These are phyloP conservation scores for Ophiostoma sp. DNA, from an alignment of 2,329 filamentous ascomycete genomes.

Conservation along the genomic window DNA sequence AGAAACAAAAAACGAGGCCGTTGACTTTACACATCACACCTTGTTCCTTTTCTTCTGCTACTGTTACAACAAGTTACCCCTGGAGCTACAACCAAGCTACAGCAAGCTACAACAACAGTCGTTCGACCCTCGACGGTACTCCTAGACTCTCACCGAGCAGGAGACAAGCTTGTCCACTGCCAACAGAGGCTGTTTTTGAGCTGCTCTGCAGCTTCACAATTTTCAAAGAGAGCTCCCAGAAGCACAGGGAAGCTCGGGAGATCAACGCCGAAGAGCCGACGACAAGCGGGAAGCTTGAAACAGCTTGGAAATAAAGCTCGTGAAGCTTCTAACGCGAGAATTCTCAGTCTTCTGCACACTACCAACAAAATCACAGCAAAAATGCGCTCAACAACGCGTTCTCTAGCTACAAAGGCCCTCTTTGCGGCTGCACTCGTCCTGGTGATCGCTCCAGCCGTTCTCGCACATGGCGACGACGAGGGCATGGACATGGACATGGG, in stretches of 20 bases:
- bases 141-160: neutral
- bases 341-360: neutral
- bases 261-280: neutral
- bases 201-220: slow-evolving; percentile 15
- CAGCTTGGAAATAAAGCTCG: slow-evolving; percentile 2
- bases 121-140: neutral
- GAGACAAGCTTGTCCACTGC: neutral
- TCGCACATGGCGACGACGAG: slow-evolving; percentile 37
- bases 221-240: neutral
- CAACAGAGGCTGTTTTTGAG: neutral
- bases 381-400: slow-evolving; percentile 28
- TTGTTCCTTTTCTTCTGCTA: neutral
- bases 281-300: neutral
- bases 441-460: slow-evolving; percentile 34
- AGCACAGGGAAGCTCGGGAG: slow-evolving; percentile 17
- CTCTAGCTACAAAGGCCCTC: slow-evolving; percentile 24
- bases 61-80: neutral
- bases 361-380: neutral
- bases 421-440: slow-evolving; percentile 33
- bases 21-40: neutral
- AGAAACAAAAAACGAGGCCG: neutral
- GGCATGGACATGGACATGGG: slow-evolving; percentile 33
- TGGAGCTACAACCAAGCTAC: neutral
- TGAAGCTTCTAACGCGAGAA: neutral
- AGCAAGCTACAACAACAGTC: neutral